Base-by-base conservation (phyloP, 768 basidiomycete genomes). In the Collybiopsis confluens region DNA sequence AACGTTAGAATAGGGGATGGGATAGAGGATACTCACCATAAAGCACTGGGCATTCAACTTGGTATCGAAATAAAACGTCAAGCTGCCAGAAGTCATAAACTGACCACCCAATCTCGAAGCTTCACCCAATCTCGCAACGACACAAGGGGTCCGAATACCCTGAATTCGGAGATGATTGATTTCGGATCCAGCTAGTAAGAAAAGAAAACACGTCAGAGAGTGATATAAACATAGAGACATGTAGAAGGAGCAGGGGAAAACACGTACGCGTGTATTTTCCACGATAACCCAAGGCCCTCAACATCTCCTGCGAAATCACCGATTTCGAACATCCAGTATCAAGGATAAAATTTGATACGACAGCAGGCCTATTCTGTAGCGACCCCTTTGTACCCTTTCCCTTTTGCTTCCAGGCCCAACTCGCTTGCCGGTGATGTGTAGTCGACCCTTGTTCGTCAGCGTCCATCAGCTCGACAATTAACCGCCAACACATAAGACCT, bases 401-500 rank as follows among this genome's bases (percentile, higher is more conserved):
- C 11, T 35, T 33, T 23, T 45, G 26, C 36, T 41, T 41, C 26
- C 20, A 40, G 18, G 33, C 15, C 8, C 28, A 16, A 30, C 26
- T 8, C 11, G 0, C 16, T 15, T 28, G 10, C 26, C 26, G 16
- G n/a, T 40, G 13, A 40, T 16, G 18, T 6, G 8, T 28, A 27
- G 4, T 28, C 13, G 13, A 13, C 20, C 15, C n/a, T 8, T 55
- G 37, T 48, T n/a, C 16, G 28, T 33, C 23, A 8, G 9, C 16
- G 0, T 9, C 37, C n/a, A 54, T 57, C 6, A 60, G 54, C 21
- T 41, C 51, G 18, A 66, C 62, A 27, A 61, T 42, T 6, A 66
- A 62, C 2, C 61, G 59, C 60, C 61, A 66, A 2, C 64, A 62
- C 59, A 66, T 62, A 53, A 66, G 64, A 1, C 64, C 64, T 0